These are phyloP conservation scores for Coriaria nepalensis DNA, from an alignment of 306 rosid genomes.

Conservation along the genomic window DNA sequence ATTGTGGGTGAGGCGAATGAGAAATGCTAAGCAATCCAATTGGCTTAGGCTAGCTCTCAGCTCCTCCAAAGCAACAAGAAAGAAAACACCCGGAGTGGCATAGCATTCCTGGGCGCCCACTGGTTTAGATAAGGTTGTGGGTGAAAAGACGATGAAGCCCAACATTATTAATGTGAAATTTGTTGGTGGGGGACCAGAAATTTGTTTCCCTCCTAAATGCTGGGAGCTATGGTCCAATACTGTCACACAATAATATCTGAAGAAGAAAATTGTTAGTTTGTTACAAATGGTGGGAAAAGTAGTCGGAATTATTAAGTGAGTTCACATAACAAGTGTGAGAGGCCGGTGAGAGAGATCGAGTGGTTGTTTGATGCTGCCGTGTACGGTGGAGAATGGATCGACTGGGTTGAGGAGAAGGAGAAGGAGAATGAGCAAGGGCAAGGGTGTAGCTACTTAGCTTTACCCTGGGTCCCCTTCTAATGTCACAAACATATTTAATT, in stretches of 20 bases:
- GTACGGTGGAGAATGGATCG: conserved; percentile 17
- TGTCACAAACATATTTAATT: no score
- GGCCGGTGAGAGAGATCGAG: conserved; percentile 4
- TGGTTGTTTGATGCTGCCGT: conserved; percentile 10
- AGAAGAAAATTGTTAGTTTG: neutral
- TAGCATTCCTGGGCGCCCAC: conserved; percentile 21
- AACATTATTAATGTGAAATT: neutral
- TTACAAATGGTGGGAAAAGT: neutral
- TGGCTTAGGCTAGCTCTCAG: no score
- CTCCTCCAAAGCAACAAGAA: no score
- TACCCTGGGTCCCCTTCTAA: no score
- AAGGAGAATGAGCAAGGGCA: no score
- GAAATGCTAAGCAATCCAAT: no score
- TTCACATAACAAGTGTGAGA: conserved; percentile 25
- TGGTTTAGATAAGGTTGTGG: conserved; percentile 39
- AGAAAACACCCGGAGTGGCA: conserved; percentile 18
- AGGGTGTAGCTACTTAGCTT: no score
- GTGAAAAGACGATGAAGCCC: conserved; percentile 26
- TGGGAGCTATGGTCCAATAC: conserved; percentile 18
- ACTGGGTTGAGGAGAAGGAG: no score
- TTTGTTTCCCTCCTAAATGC: conserved; percentile 20
- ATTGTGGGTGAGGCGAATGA: no score
- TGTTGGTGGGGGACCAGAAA: conserved; percentile 3
- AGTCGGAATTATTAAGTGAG: neutral
- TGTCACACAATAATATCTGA: neutral